A percentile compares a stretch with the other conserved stretches of the same genome.
These are phyloP conservation scores for Cercospora sojina DNA, from an alignment of 2,329 filamentous ascomycete species.

Conservation along the genomic window DNA sequence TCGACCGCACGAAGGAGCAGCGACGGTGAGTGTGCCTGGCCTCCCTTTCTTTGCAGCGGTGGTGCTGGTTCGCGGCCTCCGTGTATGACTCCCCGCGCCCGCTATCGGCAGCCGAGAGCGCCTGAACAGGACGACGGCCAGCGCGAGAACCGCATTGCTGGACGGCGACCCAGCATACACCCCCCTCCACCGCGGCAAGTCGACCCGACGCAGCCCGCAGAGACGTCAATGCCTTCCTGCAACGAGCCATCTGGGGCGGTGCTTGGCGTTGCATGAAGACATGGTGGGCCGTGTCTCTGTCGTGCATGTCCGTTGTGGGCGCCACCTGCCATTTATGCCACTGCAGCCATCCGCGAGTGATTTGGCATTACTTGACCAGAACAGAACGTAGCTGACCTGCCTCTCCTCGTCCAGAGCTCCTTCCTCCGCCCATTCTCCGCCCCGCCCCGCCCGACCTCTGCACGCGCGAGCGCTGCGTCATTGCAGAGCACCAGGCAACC, in stretches of 20 bases:
- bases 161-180: constrained; percentile 5
- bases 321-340: constrained; percentile 16
- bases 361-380: constrained; percentile 23
- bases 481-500: constrained; percentile 23
- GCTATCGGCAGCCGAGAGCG: constrained; percentile 3
- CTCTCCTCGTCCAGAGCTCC: constrained; percentile 17
- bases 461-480: constrained; percentile 23
- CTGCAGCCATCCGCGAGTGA: constrained; percentile 28
- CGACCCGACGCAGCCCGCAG: constrained; percentile 10
- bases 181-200: constrained; percentile 10
- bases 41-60: background rate
- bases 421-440: constrained; percentile 18
- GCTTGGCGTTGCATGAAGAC: constrained; percentile 20
- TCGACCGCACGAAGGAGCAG: background rate
- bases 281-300: background rate
- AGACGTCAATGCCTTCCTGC: constrained; percentile 20
- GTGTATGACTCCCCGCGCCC: constrained; percentile 13
- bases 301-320: constrained; percentile 6
- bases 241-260: constrained; percentile 3
- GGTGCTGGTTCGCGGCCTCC: constrained; percentile 8
- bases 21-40: constrained; percentile 14
- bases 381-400: constrained; percentile 18
- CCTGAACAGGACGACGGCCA: background rate
- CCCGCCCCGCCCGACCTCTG: constrained; percentile 5
- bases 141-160: constrained; percentile 2